Percentiles rank a stretch among this genome's conserved stretches.
phyloP scores from a whole-genome alignment of 176 grass and related monocot species.

The Eragrostis nindensis region DNA sequence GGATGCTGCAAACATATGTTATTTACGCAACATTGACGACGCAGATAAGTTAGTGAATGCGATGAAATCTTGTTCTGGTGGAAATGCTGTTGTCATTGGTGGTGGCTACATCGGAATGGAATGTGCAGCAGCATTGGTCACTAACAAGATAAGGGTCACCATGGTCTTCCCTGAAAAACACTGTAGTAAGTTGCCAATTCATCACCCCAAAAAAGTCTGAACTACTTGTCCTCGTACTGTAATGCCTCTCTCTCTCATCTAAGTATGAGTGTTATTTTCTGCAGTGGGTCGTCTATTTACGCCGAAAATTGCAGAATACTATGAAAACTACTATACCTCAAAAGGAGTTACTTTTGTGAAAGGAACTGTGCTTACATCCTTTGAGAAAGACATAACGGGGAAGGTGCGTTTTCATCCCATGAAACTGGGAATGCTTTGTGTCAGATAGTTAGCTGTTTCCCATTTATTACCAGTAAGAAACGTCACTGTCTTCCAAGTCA shows the following conservation, averaged over 20 bases:
- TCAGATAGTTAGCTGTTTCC: neutral
- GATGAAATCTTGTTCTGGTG: conserved; percentile 70
- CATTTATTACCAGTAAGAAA: neutral
- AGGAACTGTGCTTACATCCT: conserved; percentile 86
- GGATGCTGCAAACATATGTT: conserved; percentile 86
- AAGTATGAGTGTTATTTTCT: conserved; percentile 28
- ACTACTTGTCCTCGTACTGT: neutral
- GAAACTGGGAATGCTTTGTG: conserved; percentile 1
- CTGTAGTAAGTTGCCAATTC: conserved; percentile 70
- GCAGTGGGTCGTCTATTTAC: conserved; percentile 87
- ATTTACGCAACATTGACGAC: conserved; percentile 79
- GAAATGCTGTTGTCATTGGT: conserved; percentile 93
- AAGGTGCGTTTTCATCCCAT: conserved; percentile 58
- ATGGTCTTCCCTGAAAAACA: conserved; percentile 97
- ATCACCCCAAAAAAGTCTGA: neutral
- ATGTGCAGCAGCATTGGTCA: conserved; percentile 87
- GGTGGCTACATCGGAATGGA: conserved; percentile 99
- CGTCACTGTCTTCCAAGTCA: neutral
- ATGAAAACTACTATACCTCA: conserved; percentile 77
- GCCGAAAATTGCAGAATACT: conserved; percentile 86
- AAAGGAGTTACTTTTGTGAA: conserved; percentile 90
- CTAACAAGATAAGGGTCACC: conserved; percentile 83
- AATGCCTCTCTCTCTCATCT: conserved; percentile 12
- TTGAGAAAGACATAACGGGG: conserved; percentile 63
- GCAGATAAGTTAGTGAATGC: conserved; percentile 72